Evolutionary conservation across 768 basidiomycete genomes (phyloP).

Genomic region (Boletus tomentosulus): DNA sequence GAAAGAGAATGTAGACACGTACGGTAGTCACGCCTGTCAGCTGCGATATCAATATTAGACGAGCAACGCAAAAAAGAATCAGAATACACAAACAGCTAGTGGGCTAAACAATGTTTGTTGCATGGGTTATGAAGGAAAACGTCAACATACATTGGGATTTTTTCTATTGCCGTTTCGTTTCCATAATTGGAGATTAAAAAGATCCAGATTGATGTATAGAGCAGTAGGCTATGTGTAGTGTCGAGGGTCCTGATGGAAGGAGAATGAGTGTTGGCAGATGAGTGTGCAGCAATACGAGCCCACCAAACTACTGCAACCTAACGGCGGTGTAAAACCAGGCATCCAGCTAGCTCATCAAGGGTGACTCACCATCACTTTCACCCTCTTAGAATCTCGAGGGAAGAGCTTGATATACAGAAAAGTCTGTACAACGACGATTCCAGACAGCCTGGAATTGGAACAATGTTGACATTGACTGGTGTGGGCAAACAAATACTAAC

Average conservation of each 20-base stretch:
- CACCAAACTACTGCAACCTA: conserved; percentile 30
- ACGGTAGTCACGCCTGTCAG: conserved; percentile 32
- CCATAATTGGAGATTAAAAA: conserved; percentile 46
- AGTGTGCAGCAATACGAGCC: neutral
- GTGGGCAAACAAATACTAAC: conserved; percentile 9
- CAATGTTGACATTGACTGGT: neutral
- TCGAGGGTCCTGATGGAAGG: conserved; percentile 31
- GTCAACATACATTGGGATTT: conserved; percentile 39
- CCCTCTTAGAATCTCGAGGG: conserved; percentile 18
- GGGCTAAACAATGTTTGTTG: conserved; percentile 9
- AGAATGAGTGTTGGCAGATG: neutral
- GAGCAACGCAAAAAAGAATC: neutral
- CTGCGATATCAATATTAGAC: conserved; percentile 9
- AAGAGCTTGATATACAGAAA: conserved; percentile 30
- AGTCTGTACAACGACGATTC: conserved; percentile 25
- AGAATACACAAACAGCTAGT: conserved; percentile 22
- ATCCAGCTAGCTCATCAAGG: neutral
- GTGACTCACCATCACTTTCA: conserved; percentile 22
- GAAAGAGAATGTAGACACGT: neutral
- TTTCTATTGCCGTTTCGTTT: conserved; percentile 33
- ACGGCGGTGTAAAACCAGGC: neutral
- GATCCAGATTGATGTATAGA: conserved; percentile 39
- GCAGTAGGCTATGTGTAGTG: conserved; percentile 37
- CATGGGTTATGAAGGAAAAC: neutral
- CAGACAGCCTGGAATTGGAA: conserved; percentile 22